Conservation (phyloP, 2,329 filamentous ascomycete genomes). For the Basipetospora sp. region DNA sequence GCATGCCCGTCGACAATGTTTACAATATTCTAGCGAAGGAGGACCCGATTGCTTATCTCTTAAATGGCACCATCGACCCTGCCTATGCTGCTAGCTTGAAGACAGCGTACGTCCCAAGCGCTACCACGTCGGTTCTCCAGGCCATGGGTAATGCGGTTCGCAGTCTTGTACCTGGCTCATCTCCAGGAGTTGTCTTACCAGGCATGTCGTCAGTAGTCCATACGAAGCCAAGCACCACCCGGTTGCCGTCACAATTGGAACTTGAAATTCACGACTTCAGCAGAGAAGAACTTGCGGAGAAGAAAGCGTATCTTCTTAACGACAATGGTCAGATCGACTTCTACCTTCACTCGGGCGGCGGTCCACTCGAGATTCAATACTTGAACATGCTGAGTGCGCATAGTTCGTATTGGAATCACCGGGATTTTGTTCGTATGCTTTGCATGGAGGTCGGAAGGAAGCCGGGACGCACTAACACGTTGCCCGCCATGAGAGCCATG, state of each 20-base stretch:
- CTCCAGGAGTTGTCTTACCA: not conserved
- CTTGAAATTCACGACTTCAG: constrained; percentile 92
- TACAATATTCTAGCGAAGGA: constrained; percentile 74
- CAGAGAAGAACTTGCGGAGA: constrained; percentile 81
- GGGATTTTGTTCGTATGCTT: constrained; percentile 78
- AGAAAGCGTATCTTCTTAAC: constrained; percentile 73
- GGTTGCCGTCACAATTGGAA: constrained; percentile 57
- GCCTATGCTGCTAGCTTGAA: constrained; percentile 64
- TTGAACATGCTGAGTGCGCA: constrained; percentile 93
- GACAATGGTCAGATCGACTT: constrained; percentile 95
- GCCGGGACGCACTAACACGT: constrained; percentile 46
- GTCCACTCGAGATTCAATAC: constrained; percentile 86
- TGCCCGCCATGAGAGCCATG: constrained; percentile 43
- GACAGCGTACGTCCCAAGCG: constrained; percentile 63
- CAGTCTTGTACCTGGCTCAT: constrained; percentile 40
- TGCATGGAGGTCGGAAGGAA: constrained; percentile 73
- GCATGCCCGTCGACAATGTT: constrained; percentile 84
- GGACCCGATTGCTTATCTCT: constrained; percentile 72
- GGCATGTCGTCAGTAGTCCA: constrained; percentile 4
- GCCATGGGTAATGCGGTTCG: constrained; percentile 49
- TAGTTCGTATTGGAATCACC: constrained; percentile 80
- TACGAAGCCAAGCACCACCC: constrained; percentile 22
- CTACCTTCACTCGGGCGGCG: constrained; percentile 68
- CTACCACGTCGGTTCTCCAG: constrained; percentile 49
- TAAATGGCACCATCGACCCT: constrained; percentile 80